Conservation (phyloP, 352 stramenopile genomes). For the Phytophthora citrophthora region DNA sequence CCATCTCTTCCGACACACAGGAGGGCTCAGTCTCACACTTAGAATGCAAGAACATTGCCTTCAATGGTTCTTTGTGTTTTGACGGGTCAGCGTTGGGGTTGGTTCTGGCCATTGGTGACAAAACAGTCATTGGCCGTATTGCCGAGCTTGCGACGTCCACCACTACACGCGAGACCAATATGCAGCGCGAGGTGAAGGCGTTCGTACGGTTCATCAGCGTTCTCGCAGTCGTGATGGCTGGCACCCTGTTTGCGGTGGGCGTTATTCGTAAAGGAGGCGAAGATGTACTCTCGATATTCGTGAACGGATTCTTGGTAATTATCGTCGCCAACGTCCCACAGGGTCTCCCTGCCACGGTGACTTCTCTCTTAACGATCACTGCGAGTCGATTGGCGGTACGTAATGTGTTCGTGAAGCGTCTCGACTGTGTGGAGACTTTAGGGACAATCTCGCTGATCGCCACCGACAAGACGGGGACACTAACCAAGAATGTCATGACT, state of each 20-base stretch:
- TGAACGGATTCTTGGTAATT: slow-evolving; percentile 58
- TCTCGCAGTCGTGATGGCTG: slow-evolving; percentile 40
- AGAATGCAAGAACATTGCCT: slow-evolving; percentile 55
- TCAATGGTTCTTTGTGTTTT: slow-evolving; percentile 57
- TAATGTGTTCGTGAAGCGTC: slow-evolving; percentile 90
- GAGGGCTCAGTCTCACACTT: slow-evolving; percentile 35
- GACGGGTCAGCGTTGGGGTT: slow-evolving; percentile 50
- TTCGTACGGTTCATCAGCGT: slow-evolving; percentile 58
- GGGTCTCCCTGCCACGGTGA: slow-evolving; percentile 92
- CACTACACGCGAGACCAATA: slow-evolving; percentile 38
- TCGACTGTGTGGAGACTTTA: slow-evolving; percentile 91
- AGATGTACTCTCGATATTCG: slow-evolving; percentile 48
- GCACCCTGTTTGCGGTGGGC: slow-evolving; percentile 39
- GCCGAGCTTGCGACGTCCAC: slow-evolving; percentile 50
- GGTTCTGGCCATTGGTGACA: slow-evolving; percentile 51
- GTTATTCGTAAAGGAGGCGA: slow-evolving; percentile 42
- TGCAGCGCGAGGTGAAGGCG: slow-evolving; percentile 52
- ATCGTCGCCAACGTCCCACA: slow-evolving; percentile 79
- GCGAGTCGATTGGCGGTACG: slow-evolving; percentile 76
- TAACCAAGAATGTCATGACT: slow-evolving; percentile 84
- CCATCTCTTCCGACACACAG: slow-evolving; percentile 30
- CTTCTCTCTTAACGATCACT: slow-evolving; percentile 89
- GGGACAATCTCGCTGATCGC: slow-evolving; percentile 90
- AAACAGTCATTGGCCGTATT: slow-evolving; percentile 64
- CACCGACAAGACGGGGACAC: slow-evolving; percentile 93